Conservation (phyloP, 1,284 basidiomycete species). For the Calocybe gambosa region DNA sequence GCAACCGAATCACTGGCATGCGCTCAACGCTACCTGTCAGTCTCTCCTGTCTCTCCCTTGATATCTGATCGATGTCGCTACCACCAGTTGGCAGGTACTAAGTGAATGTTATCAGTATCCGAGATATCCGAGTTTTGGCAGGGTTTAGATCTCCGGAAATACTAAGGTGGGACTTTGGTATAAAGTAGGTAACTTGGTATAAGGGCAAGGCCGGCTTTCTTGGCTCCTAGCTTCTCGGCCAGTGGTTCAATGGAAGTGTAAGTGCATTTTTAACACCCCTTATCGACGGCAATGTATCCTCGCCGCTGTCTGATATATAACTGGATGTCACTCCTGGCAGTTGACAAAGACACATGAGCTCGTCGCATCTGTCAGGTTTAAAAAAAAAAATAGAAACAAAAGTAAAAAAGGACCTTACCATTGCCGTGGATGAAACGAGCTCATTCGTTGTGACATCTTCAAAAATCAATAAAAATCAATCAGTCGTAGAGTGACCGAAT, state of each 20-base stretch:
- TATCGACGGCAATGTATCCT: neutral
- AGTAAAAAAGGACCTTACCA: neutral
- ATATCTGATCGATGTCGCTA: slow-evolving; percentile 8
- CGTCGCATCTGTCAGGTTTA: neutral
- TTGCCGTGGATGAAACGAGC: slow-evolving; percentile 3
- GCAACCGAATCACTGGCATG: neutral
- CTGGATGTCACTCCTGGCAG: neutral
- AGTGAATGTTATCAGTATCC: slow-evolving; percentile 2
- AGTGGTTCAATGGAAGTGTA: neutral
- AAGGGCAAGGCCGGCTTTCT: no score
- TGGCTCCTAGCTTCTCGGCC: no score
- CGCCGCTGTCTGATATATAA: neutral
- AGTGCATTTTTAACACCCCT: neutral
- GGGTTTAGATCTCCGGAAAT: neutral
- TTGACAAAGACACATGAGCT: neutral
- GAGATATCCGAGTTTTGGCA: slow-evolving; percentile 6
- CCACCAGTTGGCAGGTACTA: neutral
- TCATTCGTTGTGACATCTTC: neutral
- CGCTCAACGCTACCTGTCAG: slow-evolving; percentile 2
- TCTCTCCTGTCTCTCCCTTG: slow-evolving; percentile 3
- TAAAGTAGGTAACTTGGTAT: no score
- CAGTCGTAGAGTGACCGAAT: neutral
- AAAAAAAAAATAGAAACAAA: no score
- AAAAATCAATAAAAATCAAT: no score
- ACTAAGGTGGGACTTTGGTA: neutral